phyloP scores from a whole-genome alignment of 192 early-diverging fungal genomes.

The Coemansia sp. region DNA sequence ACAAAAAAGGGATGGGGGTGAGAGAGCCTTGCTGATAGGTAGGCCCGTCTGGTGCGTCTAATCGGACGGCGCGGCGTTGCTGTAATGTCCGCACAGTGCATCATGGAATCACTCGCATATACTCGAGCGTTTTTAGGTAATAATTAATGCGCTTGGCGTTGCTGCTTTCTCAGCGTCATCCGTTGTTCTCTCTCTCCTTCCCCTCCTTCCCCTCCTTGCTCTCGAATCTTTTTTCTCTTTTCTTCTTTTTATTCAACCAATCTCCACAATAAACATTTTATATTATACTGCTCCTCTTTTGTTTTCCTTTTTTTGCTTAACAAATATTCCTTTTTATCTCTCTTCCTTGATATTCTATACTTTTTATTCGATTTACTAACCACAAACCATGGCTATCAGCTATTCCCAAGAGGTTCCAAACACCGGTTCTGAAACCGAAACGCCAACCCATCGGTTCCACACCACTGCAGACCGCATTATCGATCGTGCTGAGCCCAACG shows the following conservation, averaged over 20 bases:
- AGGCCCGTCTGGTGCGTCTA: too few species aligned
- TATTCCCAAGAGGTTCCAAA: conserved; percentile 37
- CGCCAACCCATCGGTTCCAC: conserved; percentile 41
- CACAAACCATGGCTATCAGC: conserved; percentile 18
- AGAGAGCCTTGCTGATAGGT: too few species aligned
- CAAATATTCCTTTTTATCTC: background rate
- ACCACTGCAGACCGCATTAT: conserved; percentile 31
- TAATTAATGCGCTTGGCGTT: too few species aligned
- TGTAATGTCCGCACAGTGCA: too few species aligned
- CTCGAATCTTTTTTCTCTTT: background rate
- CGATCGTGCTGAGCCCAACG: conserved; percentile 33
- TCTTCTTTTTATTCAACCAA: background rate
- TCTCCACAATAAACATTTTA: too few species aligned
- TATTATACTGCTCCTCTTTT: too few species aligned
- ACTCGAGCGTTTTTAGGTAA: too few species aligned
- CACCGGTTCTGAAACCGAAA: conserved; percentile 33
- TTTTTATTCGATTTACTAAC: background rate
- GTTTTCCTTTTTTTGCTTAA: background rate
- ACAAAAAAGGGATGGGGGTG: too few species aligned
- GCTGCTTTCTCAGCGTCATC: background rate
- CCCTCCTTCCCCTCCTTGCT: background rate
- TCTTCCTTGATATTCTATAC: background rate
- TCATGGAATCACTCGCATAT: too few species aligned
- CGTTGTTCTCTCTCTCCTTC: background rate
- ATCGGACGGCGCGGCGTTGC: too few species aligned